Conservation (phyloP, 2,329 filamentous ascomycete species). For the Arthroderma sp. region DNA sequence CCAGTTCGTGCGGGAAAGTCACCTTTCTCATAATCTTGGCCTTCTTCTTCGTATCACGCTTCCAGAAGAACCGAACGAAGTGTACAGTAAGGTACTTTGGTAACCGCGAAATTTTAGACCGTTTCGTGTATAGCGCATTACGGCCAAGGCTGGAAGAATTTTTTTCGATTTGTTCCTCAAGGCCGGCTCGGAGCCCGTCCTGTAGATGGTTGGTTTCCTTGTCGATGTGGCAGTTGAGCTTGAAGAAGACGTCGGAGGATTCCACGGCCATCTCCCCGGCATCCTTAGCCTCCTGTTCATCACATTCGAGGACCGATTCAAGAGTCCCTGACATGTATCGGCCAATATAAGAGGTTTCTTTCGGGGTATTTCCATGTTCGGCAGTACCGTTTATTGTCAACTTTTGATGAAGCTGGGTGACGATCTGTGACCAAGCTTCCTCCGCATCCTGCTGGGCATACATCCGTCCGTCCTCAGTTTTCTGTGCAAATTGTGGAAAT, state of each 20-base stretch:
- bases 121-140: slow-evolving; percentile 78
- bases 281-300: slow-evolving; percentile 65
- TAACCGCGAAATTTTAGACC: slow-evolving; percentile 73
- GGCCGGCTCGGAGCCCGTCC: slow-evolving; percentile 69
- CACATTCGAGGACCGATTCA: slow-evolving; percentile 64
- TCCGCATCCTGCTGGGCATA: slow-evolving; percentile 98
- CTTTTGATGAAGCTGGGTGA: slow-evolving; percentile 68
- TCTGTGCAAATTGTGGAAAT: slow-evolving; percentile 90
- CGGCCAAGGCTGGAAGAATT: slow-evolving; percentile 62
- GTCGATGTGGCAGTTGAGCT: slow-evolving; percentile 93
- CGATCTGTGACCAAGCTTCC: slow-evolving; percentile 93
- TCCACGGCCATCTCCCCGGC: slow-evolving; percentile 57
- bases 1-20: slow-evolving; percentile 84
- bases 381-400: slow-evolving; percentile 50
- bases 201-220: slow-evolving; percentile 74
- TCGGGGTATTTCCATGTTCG: slow-evolving; percentile 26
- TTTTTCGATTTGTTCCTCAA: slow-evolving; percentile 88
- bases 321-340: slow-evolving; percentile 81
- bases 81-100: slow-evolving; percentile 95
- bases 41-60: slow-evolving; percentile 89
- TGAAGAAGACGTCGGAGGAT: slow-evolving; percentile 66
- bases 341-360: slow-evolving; percentile 64
- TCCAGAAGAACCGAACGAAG: slow-evolving; percentile 98
- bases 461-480: slow-evolving; percentile 64
- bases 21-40: slow-evolving; percentile 99